Percentiles rank a stretch among this genome's conserved stretches.
Conservation (phyloP, 2,329 filamentous ascomycete species). For the Colletotrichum paranaense region DNA sequence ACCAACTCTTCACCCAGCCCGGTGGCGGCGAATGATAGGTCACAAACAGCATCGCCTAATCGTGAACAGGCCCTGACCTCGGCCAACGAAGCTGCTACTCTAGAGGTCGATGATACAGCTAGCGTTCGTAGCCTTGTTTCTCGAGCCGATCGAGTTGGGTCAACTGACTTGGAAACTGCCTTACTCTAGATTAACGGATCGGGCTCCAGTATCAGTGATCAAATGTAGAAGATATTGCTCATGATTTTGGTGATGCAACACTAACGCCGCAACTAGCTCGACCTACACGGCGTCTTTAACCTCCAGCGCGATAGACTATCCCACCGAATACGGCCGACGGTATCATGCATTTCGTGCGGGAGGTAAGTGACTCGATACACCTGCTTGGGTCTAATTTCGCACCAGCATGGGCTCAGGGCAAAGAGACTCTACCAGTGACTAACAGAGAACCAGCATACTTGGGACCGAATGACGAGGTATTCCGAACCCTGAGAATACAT, state of each 20-base stretch:
- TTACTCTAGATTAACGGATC: not conserved
- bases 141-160: not conserved
- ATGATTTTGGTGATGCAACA: not conserved
- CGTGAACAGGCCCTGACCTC: not conserved
- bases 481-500: not conserved
- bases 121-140: not conserved
- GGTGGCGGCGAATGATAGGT: not conserved
- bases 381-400: not conserved
- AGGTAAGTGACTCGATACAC: not conserved
- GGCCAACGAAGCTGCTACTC: too few relatives aligned
- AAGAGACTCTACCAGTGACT: not conserved
- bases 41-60: not conserved
- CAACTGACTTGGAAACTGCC: not conserved
- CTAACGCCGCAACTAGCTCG: not conserved
- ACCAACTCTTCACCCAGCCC: not conserved
- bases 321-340: not conserved
- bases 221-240: not conserved
- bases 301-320: not conserved
- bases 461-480: not conserved
- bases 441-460: not conserved
- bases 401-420: not conserved
- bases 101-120: not conserved
- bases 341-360: not conserved
- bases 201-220: not conserved
- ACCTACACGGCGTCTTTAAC: not conserved